These are phyloP conservation scores for Trichoderma oligosporum DNA, from an alignment of 2,329 filamentous ascomycete genomes.

Conservation along the genomic window DNA sequence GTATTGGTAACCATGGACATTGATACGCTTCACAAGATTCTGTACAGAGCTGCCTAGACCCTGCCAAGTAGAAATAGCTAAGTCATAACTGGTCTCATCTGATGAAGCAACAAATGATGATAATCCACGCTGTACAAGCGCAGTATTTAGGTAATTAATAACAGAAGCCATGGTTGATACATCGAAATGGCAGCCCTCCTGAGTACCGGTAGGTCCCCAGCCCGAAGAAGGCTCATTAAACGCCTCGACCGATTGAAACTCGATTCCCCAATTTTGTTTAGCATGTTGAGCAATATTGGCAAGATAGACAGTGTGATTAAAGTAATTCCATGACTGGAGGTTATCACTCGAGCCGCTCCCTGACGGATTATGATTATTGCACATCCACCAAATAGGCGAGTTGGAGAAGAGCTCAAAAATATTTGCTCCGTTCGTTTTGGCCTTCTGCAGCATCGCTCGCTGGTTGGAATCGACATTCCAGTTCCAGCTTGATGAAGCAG, in stretches of 20 bases:
- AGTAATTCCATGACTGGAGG: slow-evolving; percentile 4
- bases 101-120: slow-evolving; percentile 4
- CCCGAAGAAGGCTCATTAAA: slow-evolving; percentile 4
- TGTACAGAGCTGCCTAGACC: not conserved
- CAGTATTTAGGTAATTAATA: not conserved
- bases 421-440: not conserved
- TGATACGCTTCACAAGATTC: not conserved
- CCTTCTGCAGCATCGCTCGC: not conserved
- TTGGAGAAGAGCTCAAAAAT: slow-evolving; percentile 7
- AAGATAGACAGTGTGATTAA: not conserved
- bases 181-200: slow-evolving; percentile 8
- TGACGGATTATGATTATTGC: not conserved
- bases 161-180: slow-evolving; percentile 5
- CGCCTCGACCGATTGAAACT: slow-evolving; percentile 9
- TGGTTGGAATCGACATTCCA: slow-evolving; percentile 3
- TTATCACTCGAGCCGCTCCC: not conserved
- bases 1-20: slow-evolving; percentile 7
- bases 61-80: not conserved
- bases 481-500: slow-evolving; percentile 4
- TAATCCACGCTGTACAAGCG: not conserved
- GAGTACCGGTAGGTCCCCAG: slow-evolving; percentile 3
- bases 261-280: not conserved
- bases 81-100: slow-evolving; percentile 1
- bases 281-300: slow-evolving; percentile 8
- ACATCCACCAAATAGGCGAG: not conserved